phyloP scores from a whole-genome alignment of 163 green algal species.

The Volvox carteri region DNA sequence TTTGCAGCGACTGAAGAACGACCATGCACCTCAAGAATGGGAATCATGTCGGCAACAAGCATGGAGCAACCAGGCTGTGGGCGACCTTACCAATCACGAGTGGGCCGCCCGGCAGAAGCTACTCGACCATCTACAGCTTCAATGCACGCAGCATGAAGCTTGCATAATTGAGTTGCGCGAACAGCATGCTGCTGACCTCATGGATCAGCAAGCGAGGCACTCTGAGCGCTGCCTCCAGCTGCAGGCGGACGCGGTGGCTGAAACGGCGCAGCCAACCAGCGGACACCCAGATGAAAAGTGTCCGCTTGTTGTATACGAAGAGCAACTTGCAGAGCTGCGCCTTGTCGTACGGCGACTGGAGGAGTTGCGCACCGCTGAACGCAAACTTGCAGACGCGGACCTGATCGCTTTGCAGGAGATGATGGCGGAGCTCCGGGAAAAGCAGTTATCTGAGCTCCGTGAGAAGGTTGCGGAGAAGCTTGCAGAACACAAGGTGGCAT shows the following conservation, averaged over 20 bases:
- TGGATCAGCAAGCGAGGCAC: too few species aligned
- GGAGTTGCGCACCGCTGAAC: background rate
- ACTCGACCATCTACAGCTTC: background rate
- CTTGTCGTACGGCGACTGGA: background rate
- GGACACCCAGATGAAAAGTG: background rate
- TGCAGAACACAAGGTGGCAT: background rate
- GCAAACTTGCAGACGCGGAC: background rate
- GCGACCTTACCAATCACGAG: background rate
- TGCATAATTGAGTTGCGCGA: background rate
- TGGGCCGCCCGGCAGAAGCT: background rate
- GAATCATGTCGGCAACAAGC: background rate
- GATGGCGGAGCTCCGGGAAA: background rate
- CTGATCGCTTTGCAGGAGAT: too few species aligned
- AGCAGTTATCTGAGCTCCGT: background rate
- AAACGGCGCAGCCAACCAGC: background rate
- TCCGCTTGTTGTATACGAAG: background rate
- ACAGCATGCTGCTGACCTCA: background rate
- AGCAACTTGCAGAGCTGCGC: background rate
- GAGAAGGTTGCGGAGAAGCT: background rate
- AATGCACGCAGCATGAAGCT: background rate
- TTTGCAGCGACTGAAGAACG: background rate
- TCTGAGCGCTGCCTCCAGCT: background rate
- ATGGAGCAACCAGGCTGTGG: background rate
- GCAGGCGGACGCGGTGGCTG: background rate
- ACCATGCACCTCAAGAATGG: background rate